Base-by-base conservation (phyloP, 257 asterid genomes). In the Plectranthus barbatus region DNA sequence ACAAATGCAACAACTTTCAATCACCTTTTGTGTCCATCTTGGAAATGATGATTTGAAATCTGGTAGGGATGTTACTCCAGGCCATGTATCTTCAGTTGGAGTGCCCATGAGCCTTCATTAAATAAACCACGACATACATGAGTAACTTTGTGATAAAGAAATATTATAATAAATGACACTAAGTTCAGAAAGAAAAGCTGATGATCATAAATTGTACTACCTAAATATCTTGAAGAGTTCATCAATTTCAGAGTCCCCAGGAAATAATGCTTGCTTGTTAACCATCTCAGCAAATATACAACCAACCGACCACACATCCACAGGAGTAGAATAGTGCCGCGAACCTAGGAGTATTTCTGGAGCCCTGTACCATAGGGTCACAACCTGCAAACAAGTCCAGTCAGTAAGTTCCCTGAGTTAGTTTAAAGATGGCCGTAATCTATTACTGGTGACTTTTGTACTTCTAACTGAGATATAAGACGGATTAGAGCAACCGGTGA, bases 271-370 rank as follows among this genome's bases (percentile, higher is more conserved):
- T 14, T 52, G 76, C 72, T 79, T 86, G 74, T 66, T 92, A 72
- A 88, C 94, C 98, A 92, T 92, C 86, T 92, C 98, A 21, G 97
- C 95, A 80, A 88, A 88, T 78, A 92, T 92, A 74, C 98, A 92
- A 33, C 98, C 98, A 74, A 92, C 84, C 33, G 98, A 92, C 98
- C 98, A 92, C 64, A 92, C 79, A 68, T 92, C 98, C 69, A 88
- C 98, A 3, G 98, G 96, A 64, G 96, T 92, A 52, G 97, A 88
- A 76, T 92, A 92, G 83, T 88, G 95, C 31, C 86, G 92, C 17
- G 95, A 86, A 66, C 97, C 97, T 61, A 92, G 96, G 62, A 92
- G 86, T 67, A 92, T 88, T 77, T 92, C 98, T 58, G 98, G 98
- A 69, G 98, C 98, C 72, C 98, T 85, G 64, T 92, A 92, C 98